Conservation (phyloP, 164 flowering plant genomes). For the Vitis labrusca region DNA sequence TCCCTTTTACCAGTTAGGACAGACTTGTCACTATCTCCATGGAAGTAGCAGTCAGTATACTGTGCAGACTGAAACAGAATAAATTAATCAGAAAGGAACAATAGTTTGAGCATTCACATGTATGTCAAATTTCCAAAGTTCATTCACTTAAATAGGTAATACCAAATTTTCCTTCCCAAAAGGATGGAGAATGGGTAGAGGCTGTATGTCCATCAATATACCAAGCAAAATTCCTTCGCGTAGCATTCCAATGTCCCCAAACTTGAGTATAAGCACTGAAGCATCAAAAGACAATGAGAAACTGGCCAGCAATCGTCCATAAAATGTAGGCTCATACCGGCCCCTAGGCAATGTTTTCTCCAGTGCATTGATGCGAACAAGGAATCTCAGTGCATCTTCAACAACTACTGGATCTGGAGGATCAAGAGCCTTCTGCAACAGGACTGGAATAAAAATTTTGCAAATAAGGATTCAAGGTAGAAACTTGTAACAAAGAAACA, state of each 20-base stretch:
- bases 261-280: constrained; percentile 73
- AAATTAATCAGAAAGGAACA: constrained; percentile 7
- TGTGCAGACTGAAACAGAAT: constrained; percentile 44
- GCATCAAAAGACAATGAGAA: constrained; percentile 90
- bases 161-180: constrained; percentile 84
- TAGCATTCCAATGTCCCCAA: constrained; percentile 74
- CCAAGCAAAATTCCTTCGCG: constrained; percentile 95
- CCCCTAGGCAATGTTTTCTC: constrained; percentile 58
- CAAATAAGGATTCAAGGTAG: background rate
- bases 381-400: constrained; percentile 78
- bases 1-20: constrained; percentile 56
- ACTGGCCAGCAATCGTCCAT: constrained; percentile 79
- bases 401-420: constrained; percentile 80
- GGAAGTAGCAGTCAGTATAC: constrained; percentile 50
- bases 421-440: constrained; percentile 87
- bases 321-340: constrained; percentile 86
- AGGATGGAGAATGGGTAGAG: constrained; percentile 83
- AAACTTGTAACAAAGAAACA: background rate
- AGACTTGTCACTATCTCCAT: constrained; percentile 31
- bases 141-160: constrained; percentile 8
- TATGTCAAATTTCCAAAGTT: background rate
- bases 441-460: constrained; percentile 35
- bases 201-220: constrained; percentile 78
- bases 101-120: background rate
- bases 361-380: constrained; percentile 61